These are phyloP conservation scores for Protea cynaroides DNA, from an alignment of 164 flowering plant genomes.

Conservation along the genomic window DNA sequence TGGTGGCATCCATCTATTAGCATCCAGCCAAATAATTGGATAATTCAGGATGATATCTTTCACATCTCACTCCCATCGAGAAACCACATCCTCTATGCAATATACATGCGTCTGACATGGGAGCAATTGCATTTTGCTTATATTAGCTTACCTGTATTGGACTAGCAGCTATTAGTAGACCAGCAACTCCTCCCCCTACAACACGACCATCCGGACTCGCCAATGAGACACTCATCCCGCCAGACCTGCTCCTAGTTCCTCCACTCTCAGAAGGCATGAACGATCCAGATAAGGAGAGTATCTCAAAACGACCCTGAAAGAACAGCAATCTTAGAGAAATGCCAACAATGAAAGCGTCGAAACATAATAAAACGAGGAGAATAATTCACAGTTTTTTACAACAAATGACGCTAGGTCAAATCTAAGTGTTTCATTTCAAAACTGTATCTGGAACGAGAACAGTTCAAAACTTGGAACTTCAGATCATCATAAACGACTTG, in stretches of 20 bases:
- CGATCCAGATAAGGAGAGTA: conserved; percentile 91
- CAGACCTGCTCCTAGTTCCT: conserved; percentile 90
- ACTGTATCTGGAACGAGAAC: not conserved
- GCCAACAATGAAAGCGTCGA: not conserved
- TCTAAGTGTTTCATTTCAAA: not conserved
- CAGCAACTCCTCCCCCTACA: conserved; percentile 98
- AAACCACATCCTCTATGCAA: no score
- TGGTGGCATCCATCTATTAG: no score
- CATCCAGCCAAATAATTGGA: no score
- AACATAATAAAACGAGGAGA: not conserved
- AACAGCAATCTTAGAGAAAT: conserved; percentile 2
- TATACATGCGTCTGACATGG: not conserved
- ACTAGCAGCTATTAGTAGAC: conserved; percentile 84
- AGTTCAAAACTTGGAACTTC: not conserved
- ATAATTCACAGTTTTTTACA: not conserved
- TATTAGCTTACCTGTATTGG: conserved; percentile 72
- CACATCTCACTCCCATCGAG: no score
- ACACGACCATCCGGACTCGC: conserved; percentile 99
- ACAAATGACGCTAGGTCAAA: not conserved
- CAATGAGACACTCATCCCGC: conserved; percentile 97
- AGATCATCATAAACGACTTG: not conserved
- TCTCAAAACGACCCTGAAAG: conserved; percentile 94
- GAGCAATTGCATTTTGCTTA: conserved; percentile 1
- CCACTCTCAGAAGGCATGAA: conserved; percentile 88
- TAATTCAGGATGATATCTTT: no score